phyloP scores from a whole-genome alignment of 1,284 basidiomycete species.

The Porphyrellus sp. region DNA sequence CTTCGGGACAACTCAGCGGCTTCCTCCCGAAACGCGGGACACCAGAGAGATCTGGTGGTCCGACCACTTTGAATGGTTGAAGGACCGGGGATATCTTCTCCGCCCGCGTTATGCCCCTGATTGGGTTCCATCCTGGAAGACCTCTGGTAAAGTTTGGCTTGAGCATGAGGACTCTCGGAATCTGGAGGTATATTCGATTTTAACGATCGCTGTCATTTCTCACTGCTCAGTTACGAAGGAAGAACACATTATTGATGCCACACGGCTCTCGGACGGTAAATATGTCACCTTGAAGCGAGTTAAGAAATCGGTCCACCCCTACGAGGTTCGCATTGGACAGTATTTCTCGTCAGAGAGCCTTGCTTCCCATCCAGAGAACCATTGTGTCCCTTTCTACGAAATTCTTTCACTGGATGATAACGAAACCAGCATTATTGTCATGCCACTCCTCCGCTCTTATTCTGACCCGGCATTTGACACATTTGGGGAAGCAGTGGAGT shows the following conservation, averaged over 20 bases:
- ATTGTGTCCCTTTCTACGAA: neutral
- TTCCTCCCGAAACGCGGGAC: neutral
- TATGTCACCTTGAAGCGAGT: neutral
- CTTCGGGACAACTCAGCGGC: neutral
- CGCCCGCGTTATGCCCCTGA: neutral
- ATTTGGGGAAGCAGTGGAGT: conserved; percentile 6
- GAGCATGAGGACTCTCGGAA: neutral
- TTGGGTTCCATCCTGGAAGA: neutral
- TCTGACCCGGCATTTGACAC: neutral
- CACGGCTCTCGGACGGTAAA: neutral
- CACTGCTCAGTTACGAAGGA: neutral
- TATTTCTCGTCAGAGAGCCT: neutral
- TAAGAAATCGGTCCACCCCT: neutral
- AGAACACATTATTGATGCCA: neutral
- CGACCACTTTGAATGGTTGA: neutral
- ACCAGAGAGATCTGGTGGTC: neutral
- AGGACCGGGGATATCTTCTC: neutral
- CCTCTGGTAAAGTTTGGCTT: neutral
- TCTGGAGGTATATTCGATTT: neutral
- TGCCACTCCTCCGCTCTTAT: neutral
- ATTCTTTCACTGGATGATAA: neutral
- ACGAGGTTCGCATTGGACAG: neutral
- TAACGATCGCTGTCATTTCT: neutral
- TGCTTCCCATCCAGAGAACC: neutral
- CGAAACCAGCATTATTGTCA: neutral